phyloP scores from a whole-genome alignment of 1,139 yeast genomes.

The Kurtzmaniella quercitrusa region DNA sequence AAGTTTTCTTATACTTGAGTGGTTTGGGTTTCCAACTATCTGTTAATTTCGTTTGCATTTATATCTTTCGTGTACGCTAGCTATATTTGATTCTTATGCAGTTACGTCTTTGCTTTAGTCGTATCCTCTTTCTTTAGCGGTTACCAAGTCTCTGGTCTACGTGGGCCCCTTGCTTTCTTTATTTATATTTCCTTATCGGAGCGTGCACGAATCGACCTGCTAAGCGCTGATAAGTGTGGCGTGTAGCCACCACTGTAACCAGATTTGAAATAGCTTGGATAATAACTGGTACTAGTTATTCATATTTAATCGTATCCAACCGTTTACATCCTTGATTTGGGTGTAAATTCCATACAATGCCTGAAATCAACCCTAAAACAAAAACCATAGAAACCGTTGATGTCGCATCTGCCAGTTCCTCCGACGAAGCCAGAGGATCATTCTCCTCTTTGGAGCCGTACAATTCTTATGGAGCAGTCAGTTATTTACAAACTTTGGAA shows the following conservation, averaged over 20 bases:
- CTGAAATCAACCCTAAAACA: background rate
- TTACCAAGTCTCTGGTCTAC: too few species aligned
- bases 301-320: too few species aligned
- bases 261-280: background rate
- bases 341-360: background rate
- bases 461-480: slow-evolving; percentile 11
- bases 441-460: slow-evolving; percentile 7
- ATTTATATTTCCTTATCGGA: too few species aligned
- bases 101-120: too few species aligned
- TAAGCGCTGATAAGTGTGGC: too few species aligned
- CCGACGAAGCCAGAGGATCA: slow-evolving; percentile 5
- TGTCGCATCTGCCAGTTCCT: slow-evolving; percentile 2
- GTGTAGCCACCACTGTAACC: background rate
- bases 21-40: too few species aligned
- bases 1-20: too few species aligned
- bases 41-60: too few species aligned
- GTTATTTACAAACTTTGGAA: slow-evolving; percentile 29
- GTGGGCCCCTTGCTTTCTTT: too few species aligned
- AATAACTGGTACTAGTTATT: background rate
- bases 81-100: too few species aligned
- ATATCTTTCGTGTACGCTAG: too few species aligned
- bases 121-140: too few species aligned
- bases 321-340: background rate
- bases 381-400: slow-evolving; percentile 1
- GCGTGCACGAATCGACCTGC: background rate